A percentile compares a stretch with the other conserved stretches of the same genome.
Evolutionary conservation across 1,139 yeast species (phyloP).

Genomic region (Kazachstania sp.): DNA sequence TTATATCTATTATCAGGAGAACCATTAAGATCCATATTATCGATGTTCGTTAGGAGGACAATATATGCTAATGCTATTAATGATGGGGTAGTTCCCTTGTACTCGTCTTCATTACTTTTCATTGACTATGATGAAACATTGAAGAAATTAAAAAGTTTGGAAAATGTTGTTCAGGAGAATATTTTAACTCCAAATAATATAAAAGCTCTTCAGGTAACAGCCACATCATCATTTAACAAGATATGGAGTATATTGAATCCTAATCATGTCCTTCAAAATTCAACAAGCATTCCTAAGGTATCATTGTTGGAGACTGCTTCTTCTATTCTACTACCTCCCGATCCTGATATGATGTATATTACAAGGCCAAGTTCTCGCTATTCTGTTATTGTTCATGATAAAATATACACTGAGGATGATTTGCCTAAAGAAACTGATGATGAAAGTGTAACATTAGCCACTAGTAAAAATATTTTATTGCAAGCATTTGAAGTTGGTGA

Average conservation of each 20-base stretch:
- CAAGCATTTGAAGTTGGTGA: constrained; percentile 33
- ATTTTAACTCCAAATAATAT: constrained; percentile 18
- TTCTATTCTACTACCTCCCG: constrained; percentile 73
- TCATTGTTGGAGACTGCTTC: constrained; percentile 80
- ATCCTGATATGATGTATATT: constrained; percentile 64
- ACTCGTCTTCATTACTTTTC: constrained; percentile 77
- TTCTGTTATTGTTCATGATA: constrained; percentile 65
- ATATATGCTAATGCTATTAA: constrained; percentile 35
- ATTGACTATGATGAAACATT: constrained; percentile 53
- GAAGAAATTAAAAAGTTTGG: constrained; percentile 24
- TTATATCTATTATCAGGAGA: constrained; percentile 72
- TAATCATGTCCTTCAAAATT: constrained; percentile 18
- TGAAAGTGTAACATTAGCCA: constrained; percentile 10
- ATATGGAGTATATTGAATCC: constrained; percentile 27
- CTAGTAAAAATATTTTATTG: constrained; percentile 5
- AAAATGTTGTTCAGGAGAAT: constrained; percentile 10
- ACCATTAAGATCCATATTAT: constrained; percentile 62
- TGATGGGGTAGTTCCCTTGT: constrained; percentile 89
- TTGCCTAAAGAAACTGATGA: constrained; percentile 39
- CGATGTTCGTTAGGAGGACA: constrained; percentile 52
- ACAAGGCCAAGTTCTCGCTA: constrained; percentile 51
- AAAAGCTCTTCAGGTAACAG: constrained; percentile 19
- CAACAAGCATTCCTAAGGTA: constrained; percentile 46
- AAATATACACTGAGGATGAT: constrained; percentile 56
- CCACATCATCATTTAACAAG: constrained; percentile 28